Evolutionary conservation across 169 alveolate species (phyloP), one percentile per base, ranked within the genome.

Genomic region (Cryptosporidium sp.): DNA sequence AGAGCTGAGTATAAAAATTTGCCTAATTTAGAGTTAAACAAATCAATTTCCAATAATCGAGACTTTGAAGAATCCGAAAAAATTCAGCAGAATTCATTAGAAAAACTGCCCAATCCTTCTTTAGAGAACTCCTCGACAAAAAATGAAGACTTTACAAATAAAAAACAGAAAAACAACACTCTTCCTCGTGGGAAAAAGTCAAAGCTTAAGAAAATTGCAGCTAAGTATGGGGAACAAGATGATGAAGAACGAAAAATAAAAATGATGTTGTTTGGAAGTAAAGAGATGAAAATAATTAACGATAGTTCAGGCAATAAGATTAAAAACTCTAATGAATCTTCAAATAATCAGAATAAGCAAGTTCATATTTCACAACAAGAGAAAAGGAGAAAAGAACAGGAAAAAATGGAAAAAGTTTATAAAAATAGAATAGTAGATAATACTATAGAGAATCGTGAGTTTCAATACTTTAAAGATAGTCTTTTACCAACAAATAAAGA

Each of bases 191-290:
- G 96, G 8, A 93, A 93, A 84, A 84, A 91, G 61, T 92, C 92
- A 23, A 94, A 94, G 80, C 67, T 94, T 8, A 91, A 93, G 62
- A 94, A 94, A 92, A 85, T 92, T 29, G 93, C 94, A 74, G 92
- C 93, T 62, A 94, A 94, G 84, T 94, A 94, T 70, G 95, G 91
- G 3, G 97, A 95, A 35, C 93, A 94, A 84, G 94, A 92, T 74
- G 96, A 95, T 18, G 96, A 95, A 62, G 97, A 95, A 68, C 91
- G 94, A 80, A 85, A 93, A 84, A 43, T 93, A 41, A 91, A 91
- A 71, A 65, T 94, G 95, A 73, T 93, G 74, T 65, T 95, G 29
- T 91, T 92, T 45, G 97, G 97, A 62, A 93, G 96, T 69, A 92
- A 91, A 68, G 92, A 94, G 45, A 93, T 93, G 92, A 94, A 92